Evolutionary conservation across 2,329 filamentous ascomycete species (phyloP).

Genomic region (Ophiostoma himal-ulmi): DNA sequence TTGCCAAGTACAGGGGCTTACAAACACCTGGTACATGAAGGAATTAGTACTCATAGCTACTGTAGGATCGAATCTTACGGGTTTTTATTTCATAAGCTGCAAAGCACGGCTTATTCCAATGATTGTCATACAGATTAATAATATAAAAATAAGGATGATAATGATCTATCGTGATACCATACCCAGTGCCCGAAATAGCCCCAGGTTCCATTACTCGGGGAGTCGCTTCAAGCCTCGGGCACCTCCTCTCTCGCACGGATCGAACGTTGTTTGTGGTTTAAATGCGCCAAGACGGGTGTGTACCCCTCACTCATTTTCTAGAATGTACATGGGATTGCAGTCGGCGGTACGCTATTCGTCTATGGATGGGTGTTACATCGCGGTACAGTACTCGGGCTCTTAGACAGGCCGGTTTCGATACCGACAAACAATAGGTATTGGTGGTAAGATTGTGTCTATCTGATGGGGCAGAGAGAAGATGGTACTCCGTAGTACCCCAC

Average conservation of each 20-base stretch:
- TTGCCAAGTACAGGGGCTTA: too few relatives aligned
- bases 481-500: neutral
- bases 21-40: too few relatives aligned
- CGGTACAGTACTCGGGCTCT: neutral
- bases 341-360: neutral
- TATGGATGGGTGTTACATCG: neutral
- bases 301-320: neutral
- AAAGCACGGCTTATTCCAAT: neutral
- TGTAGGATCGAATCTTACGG: too few relatives aligned
- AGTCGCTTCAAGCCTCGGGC: neutral
- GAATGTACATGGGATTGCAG: neutral
- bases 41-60: too few relatives aligned
- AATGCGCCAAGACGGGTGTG: neutral
- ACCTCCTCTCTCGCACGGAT: neutral
- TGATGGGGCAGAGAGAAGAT: too few relatives aligned
- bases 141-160: neutral
- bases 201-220: neutral
- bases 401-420: neutral
- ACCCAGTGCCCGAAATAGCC: neutral
- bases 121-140: neutral
- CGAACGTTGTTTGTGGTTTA: too few relatives aligned
- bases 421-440: neutral
- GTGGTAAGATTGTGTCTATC: neutral
- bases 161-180: neutral
- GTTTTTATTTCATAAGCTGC: too few relatives aligned